Base-by-base conservation (phyloP, 805 yeast genomes). In the Pichia kluyveri region DNA sequence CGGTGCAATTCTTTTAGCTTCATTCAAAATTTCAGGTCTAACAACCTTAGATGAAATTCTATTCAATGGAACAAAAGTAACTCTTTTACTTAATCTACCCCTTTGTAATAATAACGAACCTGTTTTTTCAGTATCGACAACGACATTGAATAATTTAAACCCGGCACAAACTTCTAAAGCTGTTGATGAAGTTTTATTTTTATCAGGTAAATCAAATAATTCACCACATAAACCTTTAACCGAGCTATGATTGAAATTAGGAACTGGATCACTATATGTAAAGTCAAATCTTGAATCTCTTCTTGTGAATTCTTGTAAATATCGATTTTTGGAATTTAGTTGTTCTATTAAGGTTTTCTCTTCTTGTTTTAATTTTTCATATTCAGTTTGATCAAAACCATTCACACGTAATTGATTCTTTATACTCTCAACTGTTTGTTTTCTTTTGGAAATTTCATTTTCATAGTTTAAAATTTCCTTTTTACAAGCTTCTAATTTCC, bases 91-190 rank as follows among this genome's bases (percentile, higher is more conserved):
- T 45, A 91, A 70, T 50, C 78, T 79, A 8, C 97, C 97, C 30
- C 70, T 72, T 56, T 88, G 93, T 39, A 93, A 71, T 10, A 93
- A 66, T 48, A 82, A 83, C 0, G 95, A 75, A n/a, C 95, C 98
- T 4, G 87, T 83, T 18, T 70, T 78, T 50, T 91, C 95, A 52
- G 79, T 82, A 57, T 89, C 97, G 31, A 95, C 98, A 44, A 93
- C 88, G 36, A 95, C 86, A 58, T 90, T 89, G 63, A 80, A 95
- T 31, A 95, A 66, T 56, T 90, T 73, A 6, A 91, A 95, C 43
- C 99, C 99, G 2, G 97, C 99, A 61, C 95, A 83, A 2, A 87
- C 83, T 65, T 93, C 97, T 36, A 93, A 69, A 1, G 99, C 99
- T 27, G 82, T 72, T 0, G 95, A 83, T 46, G 82, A 79, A 27